Conservation (phyloP, 345 rosid species). For the Moricandia arvensis region DNA sequence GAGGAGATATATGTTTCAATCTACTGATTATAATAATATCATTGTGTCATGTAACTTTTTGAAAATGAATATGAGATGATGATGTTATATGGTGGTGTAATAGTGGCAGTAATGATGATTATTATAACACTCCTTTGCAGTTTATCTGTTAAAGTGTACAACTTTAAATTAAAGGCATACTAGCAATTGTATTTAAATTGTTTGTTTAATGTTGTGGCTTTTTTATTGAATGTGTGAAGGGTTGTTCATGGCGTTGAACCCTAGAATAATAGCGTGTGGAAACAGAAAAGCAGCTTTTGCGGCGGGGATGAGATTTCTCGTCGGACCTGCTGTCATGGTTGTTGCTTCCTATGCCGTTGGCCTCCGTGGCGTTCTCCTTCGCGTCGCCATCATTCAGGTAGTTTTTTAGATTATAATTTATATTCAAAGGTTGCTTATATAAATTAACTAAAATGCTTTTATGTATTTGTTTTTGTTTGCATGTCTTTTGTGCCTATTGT, state of each 20-base stretch:
- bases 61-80: slow-evolving; percentile 10
- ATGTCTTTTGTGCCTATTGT: not conserved
- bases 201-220: not conserved
- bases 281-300: slow-evolving; percentile 86
- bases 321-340: slow-evolving; percentile 98
- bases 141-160: slow-evolving; percentile 5
- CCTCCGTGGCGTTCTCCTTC: slow-evolving; percentile 78
- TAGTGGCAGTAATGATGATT: slow-evolving; percentile 22
- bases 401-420: not conserved
- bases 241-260: slow-evolving; percentile 99
- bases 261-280: slow-evolving; percentile 99
- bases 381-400: slow-evolving; percentile 96
- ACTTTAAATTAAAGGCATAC: not conserved
- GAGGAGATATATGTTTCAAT: slow-evolving; percentile 12
- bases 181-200: not conserved
- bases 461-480: not conserved
- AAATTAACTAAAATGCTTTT: not conserved
- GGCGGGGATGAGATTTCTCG: slow-evolving; percentile 90
- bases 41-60: not conserved
- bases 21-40: not conserved
- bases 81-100: slow-evolving; percentile 7
- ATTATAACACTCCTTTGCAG: slow-evolving; percentile 12
- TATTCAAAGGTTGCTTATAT: not conserved
- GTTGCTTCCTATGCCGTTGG: slow-evolving; percentile 95
- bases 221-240: slow-evolving; percentile 41